Evolutionary conservation across 139 green algal genomes (phyloP).

Genomic region (Mychonastes homosphaera): DNA sequence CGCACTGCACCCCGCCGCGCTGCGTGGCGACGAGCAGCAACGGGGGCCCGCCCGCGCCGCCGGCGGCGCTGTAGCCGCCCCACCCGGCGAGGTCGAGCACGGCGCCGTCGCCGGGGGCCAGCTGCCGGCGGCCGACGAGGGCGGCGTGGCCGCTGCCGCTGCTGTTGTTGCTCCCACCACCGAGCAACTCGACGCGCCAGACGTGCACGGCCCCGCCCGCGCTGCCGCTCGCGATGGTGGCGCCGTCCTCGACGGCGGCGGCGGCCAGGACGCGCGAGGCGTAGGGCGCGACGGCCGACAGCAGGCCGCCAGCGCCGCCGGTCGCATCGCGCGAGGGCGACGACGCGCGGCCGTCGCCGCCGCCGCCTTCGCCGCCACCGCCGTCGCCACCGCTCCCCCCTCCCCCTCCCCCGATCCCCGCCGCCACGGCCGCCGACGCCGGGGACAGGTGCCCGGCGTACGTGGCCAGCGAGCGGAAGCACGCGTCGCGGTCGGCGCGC

Average conservation of each 20-base stretch:
- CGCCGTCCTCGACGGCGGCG: conserved; percentile 38
- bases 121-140: not conserved
- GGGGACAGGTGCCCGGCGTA: conserved; percentile 68
- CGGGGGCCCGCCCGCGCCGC: conserved; percentile 12
- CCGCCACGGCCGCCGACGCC: no score
- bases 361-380: not conserved
- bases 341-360: no score
- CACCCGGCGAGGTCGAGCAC: no score
- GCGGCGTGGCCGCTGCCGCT: not conserved
- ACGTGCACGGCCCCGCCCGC: conserved; percentile 64
- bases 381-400: conserved; percentile 4
- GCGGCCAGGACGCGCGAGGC: conserved; percentile 34
- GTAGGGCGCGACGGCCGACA: no score
- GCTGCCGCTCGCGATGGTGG: conserved; percentile 50
- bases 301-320: no score
- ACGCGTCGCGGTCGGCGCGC: conserved; percentile 75
- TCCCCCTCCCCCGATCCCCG: not conserved
- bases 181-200: conserved; percentile 71
- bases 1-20: conserved; percentile 56
- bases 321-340: no score
- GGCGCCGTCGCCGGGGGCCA: no score
- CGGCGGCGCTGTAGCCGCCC: no score
- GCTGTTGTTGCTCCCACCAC: conserved; percentile 26
- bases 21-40: conserved; percentile 58
- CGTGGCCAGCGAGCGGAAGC: conserved; percentile 69